Base-by-base conservation (phyloP, 306 rosid genomes). In the Castanospermum australe region DNA sequence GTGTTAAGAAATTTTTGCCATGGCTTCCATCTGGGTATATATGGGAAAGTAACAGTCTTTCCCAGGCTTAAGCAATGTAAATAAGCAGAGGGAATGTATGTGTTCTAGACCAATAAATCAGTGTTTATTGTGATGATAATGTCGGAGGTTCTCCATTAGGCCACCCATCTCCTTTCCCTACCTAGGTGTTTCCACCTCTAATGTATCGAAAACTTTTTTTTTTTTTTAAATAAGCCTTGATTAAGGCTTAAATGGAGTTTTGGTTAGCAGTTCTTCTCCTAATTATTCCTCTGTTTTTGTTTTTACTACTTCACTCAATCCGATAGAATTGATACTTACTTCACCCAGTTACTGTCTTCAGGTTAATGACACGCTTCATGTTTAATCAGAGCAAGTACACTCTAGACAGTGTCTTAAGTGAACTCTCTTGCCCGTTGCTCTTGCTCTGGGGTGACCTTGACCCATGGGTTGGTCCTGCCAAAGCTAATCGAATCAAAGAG, bases 361-460 rank as follows among this genome's bases (percentile, higher is more conserved):
- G 99, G 86, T 90, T 95, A 88, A 93, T 95, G 99, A 85, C 91
- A 9, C 73, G 94, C 36, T 95, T 95, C 89, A 89, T 95, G 93
- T 50, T 76, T 72, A 95, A 89, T 69, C 99, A 85, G 79, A 90
- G 88, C 86, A 90, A 90, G 33, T 91, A 93, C 82, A 95, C 98
- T 3, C 74, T 93, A 32, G 91, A 95, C 76, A 63, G 89, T 33
- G 86, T 91, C 32, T 76, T 93, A 73, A 83, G 90, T 64, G 83
- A 93, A 86, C 89, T 90, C 77, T 64, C 90, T 42, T 95, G 98
- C 84, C 99, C 99, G 1, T 67, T 95, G 75, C 79, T 95, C 82
- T 61, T 95, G 90, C 78, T 95, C 12, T 93, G 96, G 99, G 99
- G 97, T 28, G 99, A 95, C 89, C 88, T 95, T 50, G 99, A 95